phyloP scores from a whole-genome alignment of 495 filamentous ascomycete genomes.

The Tuber umbilicatum region DNA sequence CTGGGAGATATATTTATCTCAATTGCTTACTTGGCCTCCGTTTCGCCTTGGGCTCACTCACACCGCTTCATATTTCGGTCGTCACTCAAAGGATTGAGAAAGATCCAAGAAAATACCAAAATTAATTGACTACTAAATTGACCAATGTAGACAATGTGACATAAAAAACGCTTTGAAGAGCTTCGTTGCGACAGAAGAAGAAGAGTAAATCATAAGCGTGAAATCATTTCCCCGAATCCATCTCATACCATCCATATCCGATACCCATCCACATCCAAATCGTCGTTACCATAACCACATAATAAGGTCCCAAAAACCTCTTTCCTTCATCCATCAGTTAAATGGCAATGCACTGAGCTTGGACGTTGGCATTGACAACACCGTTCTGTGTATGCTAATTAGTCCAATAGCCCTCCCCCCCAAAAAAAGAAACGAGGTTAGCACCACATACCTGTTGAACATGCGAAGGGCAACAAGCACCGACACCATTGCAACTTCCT shows the following conservation, averaged over 20 bases:
- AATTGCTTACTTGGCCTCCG: neutral
- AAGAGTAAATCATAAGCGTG: neutral
- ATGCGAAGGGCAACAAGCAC: too few species aligned
- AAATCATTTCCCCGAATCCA: neutral
- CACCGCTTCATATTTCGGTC: neutral
- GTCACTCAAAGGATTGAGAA: too few species aligned
- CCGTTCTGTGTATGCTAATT: neutral
- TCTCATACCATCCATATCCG: neutral
- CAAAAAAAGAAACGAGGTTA: neutral
- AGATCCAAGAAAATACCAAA: neutral
- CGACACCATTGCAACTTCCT: too few species aligned
- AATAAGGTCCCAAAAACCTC: neutral
- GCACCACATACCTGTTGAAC: neutral
- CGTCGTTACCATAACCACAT: neutral
- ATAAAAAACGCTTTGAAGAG: neutral
- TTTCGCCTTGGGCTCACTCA: too few species aligned
- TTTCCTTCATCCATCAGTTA: neutral
- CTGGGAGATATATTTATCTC: neutral
- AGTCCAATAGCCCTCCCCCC: neutral
- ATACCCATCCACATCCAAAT: neutral
- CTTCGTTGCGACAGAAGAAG: neutral
- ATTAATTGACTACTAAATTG: neutral
- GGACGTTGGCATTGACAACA: too few species aligned
- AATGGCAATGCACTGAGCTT: too few species aligned
- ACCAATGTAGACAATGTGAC: neutral